Conservation (phyloP, 2,329 filamentous ascomycete genomes). For the Trichophyton mentagrophytes region DNA sequence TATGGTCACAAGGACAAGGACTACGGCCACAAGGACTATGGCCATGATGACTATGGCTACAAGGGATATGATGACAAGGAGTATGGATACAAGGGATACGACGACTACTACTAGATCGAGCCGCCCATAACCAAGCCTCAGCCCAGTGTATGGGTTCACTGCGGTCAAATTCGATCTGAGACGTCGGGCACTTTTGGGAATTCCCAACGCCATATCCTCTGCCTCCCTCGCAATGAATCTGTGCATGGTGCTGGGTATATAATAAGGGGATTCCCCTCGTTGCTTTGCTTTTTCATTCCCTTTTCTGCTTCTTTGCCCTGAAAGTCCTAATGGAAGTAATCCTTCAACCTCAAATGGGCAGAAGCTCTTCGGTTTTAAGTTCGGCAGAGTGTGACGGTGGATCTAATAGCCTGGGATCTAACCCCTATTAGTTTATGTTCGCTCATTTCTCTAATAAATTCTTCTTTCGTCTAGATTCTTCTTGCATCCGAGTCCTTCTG, state of each 20-base stretch:
- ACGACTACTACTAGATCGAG: background rate
- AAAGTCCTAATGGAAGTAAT: background rate
- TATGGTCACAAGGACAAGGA: background rate
- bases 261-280: too few species aligned
- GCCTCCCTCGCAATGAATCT: background rate
- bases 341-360: background rate
- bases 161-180: background rate
- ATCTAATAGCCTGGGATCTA: background rate
- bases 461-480: background rate
- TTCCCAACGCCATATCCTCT: background rate
- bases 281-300: background rate
- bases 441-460: background rate
- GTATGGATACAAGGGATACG: background rate
- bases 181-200: background rate
- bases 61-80: background rate
- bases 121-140: background rate
- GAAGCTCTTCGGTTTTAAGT: background rate
- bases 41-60: background rate
- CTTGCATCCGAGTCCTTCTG: background rate
- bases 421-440: constrained; percentile 1
- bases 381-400: constrained; percentile 1
- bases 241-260: background rate
- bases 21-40: background rate
- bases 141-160: background rate
- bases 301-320: background rate